Percentiles rank a stretch among this genome's conserved stretches.
Evolutionary conservation across 2,329 filamentous ascomycete genomes (phyloP).

Genomic region (Fusarium sulawesiense): DNA sequence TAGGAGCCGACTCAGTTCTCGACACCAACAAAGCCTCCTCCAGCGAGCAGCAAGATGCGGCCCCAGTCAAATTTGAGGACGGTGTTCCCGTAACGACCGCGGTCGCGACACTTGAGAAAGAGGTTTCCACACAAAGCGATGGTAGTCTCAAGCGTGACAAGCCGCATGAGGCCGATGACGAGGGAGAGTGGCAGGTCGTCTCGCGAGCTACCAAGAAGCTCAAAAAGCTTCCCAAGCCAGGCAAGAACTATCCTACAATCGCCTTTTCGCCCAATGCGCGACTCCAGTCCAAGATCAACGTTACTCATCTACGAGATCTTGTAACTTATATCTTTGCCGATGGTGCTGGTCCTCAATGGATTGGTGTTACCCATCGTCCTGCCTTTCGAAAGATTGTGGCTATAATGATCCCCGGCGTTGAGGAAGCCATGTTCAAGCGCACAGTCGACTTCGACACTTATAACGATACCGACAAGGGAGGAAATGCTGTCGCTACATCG

Average conservation of each 20-base stretch:
- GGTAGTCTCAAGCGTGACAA: constrained; percentile 62
- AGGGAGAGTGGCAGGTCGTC: constrained; percentile 66
- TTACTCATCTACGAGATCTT: constrained; percentile 71
- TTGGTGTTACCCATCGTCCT: constrained; percentile 70
- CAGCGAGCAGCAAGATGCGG: constrained; percentile 19
- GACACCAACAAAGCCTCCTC: constrained; percentile 17
- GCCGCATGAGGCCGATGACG: constrained; percentile 58
- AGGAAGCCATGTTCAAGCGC: constrained; percentile 87
- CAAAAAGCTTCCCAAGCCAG: constrained; percentile 69
- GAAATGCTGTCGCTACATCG: constrained; percentile 51
- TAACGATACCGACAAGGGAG: constrained; percentile 53
- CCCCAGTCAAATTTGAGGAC: constrained; percentile 17
- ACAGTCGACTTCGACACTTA: constrained; percentile 62
- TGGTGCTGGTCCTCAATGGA: constrained; percentile 72
- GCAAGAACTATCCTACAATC: constrained; percentile 69
- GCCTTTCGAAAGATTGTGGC: constrained; percentile 83
- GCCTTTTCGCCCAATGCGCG: constrained; percentile 67
- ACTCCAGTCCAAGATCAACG: constrained; percentile 70
- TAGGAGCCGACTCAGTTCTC: constrained; percentile 28
- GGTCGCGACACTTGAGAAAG: constrained; percentile 18
- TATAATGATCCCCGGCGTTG: constrained; percentile 91
- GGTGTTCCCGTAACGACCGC: constrained; percentile 13
- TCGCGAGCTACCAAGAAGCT: constrained; percentile 66
- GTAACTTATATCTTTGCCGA: constrained; percentile 76
- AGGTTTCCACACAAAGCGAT: constrained; percentile 46